Evolutionary conservation across 2,329 filamentous ascomycete genomes (phyloP), one percentile per base, ranked within the genome.

Genomic region (Talaromyces sp.): DNA sequence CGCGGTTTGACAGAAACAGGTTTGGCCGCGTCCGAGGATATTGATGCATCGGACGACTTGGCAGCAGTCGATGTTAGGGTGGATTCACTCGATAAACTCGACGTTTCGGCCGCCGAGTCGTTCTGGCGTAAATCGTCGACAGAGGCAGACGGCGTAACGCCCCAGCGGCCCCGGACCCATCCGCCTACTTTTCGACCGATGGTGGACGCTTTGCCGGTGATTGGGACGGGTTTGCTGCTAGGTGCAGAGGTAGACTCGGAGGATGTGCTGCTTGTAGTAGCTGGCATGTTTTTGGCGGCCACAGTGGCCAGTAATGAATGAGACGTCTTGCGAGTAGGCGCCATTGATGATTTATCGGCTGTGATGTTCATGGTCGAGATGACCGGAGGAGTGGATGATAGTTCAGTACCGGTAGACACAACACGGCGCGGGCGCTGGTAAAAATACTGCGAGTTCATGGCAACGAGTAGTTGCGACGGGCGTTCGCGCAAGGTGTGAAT

Each of bases 401-500:
- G 65, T 64, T 79, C 69, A 55, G 78, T 70, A 66, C 75, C 73
- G 57, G 81, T 68, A 47, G 78, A 71, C 11, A 80, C 73, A 65
- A 82, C 77, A 58, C 80, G 78, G 17, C 77, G 78, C 60, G 81
- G 80, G 51, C 77, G 72, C 6, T 55, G 49, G 59, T 72, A 80
- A 79, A 61, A 80, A 80, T 62, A 82, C 85, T 27, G 84, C 76
- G 33, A 80, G 79, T 57, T 82, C 72, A 64, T 85, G 70, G 25
- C 68, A 69, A 64, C 78, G 79, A 19, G 85, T 62, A 95, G 83
- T 69, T 96, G 91, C 36, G 89, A 91, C 0, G 91, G 91, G 4
- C 90, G 85, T 1, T 84, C 82, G 68, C 88, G 88, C 4, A 96
- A 81, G 0, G 90, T 92, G 72, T 96, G 92, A 56, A 96, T 96